Evolutionary conservation across 352 stramenopile genomes (phyloP), one percentile per base, ranked within the genome.

Genomic region (Pythium insidiosum): DNA sequence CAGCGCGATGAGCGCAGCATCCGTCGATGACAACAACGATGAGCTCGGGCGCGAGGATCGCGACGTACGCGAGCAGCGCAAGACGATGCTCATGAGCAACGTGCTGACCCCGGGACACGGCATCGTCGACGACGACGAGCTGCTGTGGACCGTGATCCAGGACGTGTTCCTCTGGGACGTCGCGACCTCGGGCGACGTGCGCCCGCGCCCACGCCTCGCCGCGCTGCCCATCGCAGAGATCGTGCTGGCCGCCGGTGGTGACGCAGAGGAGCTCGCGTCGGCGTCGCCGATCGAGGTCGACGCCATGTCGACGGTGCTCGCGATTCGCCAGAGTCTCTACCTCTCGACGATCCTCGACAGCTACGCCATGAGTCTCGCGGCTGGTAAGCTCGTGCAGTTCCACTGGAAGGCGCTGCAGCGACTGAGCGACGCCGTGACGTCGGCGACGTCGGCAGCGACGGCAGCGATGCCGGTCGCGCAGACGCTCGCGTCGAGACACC

Each of bases 51-150:
- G 39, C 3, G 58, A 73, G 26, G 73, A 85, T 34, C 42, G 57
- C 16, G 70, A 79, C 25, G 46, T 57, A 5, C 61, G 78, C n/a
- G 69, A 83, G 39, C 69, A 85, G 36, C 53, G 73, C 3, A 81
- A 78, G 54, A 68, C 61, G 35, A 61, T 74, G 34, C 53, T 85
- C 15, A 58, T 85, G 16, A 66, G 66, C 5, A 52, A 46, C 11
- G 38, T 78, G 20, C 26, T 84, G n/a, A 63, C 60, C 5, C 54
- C 63, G 4, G 53, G 53, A 26, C 53, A 59, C 19, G 51, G 51
- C 33, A 38, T 59, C 2, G 38, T 66, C n/a, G 56, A 56, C 16
- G 57, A 47, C 9, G 44, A 69, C 23, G 67, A 83, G 29, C 33
- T 59, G 15, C 51, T 59, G 10, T 53, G 43, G 43, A 33, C 53